Evolutionary conservation across 2,329 filamentous ascomycete genomes (phyloP).

Genomic region (Albifimbria verrucaria): DNA sequence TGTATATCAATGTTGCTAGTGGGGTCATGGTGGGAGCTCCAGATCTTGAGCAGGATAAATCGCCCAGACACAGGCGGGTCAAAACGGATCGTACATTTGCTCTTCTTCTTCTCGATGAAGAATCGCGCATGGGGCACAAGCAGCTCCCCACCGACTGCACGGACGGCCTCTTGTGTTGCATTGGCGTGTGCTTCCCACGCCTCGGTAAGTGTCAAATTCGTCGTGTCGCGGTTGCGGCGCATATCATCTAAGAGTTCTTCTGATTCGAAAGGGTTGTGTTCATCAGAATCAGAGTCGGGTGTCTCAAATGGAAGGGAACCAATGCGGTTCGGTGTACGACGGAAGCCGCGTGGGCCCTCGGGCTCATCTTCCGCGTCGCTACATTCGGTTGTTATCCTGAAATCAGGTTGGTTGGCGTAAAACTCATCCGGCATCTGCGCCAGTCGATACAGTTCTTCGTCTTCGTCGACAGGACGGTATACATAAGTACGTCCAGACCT

Average conservation of each 20-base stretch:
- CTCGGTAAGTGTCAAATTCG: conserved; percentile 24
- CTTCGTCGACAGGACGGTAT: conserved; percentile 29
- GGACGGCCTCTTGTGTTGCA: conserved; percentile 54
- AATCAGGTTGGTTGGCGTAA: conserved; percentile 41
- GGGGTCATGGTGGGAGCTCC: conserved; percentile 69
- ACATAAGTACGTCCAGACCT: conserved; percentile 43
- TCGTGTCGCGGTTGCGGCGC: conserved; percentile 16
- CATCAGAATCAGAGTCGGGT: conserved; percentile 34
- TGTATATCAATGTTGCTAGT: conserved; percentile 82
- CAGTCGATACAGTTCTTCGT: conserved; percentile 42
- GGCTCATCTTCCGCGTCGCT: conserved; percentile 56
- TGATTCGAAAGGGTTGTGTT: conserved; percentile 21
- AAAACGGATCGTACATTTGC: conserved; percentile 83
- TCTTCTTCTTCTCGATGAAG: conserved; percentile 77
- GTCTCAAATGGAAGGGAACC: conserved; percentile 54
- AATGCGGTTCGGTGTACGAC: conserved; percentile 48
- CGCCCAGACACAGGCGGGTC: conserved; percentile 77
- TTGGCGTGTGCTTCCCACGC: conserved; percentile 46
- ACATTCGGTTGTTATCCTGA: conserved; percentile 56
- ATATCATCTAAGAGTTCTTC: conserved; percentile 21
- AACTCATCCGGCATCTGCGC: conserved; percentile 59
- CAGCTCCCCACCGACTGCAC: conserved; percentile 56
- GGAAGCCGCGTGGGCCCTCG: conserved; percentile 21
- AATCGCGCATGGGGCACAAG: conserved; percentile 77
- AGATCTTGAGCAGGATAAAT: conserved; percentile 86